Conservation (phyloP, 148 eudicot genomes). For the Rhododendron molle region DNA sequence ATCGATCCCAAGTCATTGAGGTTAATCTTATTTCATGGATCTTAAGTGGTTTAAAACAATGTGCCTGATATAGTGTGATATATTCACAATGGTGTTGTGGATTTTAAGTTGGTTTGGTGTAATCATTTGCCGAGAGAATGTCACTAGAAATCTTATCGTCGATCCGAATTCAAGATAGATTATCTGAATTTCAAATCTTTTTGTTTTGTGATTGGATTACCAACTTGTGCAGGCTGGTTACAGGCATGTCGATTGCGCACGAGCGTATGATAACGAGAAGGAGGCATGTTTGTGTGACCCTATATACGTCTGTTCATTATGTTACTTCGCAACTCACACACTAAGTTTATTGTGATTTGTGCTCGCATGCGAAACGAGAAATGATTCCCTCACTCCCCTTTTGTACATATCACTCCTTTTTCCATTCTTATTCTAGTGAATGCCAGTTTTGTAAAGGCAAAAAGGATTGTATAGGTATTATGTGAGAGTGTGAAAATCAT, state of each 20-base stretch:
- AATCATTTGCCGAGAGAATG: background rate
- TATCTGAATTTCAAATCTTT: background rate
- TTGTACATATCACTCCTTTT: background rate
- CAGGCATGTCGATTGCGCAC: constrained; percentile 60
- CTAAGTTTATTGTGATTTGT: background rate
- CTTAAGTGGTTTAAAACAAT: background rate
- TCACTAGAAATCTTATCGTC: constrained; percentile 4
- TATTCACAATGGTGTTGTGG: background rate
- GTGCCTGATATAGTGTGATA: background rate
- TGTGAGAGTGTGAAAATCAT: background rate
- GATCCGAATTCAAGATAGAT: background rate
- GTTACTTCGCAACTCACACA: background rate
- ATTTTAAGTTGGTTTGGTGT: background rate
- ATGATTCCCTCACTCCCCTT: background rate
- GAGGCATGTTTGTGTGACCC: constrained; percentile 25
- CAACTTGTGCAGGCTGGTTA: constrained; percentile 49
- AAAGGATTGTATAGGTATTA: background rate
- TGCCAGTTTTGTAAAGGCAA: background rate
- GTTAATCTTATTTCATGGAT: background rate
- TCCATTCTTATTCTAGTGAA: no score
- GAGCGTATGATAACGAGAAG: constrained; percentile 43
- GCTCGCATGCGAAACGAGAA: background rate
- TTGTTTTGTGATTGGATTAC: background rate
- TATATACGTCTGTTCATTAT: background rate
- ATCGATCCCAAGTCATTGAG: no score